phyloP scores from a whole-genome alignment of 1,139 yeast species.

The Pichia sp. region DNA sequence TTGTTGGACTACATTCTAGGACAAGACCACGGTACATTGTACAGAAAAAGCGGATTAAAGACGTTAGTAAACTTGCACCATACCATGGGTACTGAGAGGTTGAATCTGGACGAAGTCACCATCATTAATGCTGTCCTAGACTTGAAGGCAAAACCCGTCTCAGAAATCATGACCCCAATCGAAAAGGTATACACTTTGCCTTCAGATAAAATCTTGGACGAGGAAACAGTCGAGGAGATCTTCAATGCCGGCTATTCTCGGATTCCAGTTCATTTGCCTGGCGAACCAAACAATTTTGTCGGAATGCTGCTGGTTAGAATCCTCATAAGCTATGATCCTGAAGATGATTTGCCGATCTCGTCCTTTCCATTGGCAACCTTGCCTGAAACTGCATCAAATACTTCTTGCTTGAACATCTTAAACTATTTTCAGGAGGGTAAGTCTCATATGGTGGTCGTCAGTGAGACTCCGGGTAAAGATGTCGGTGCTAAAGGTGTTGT shows the following conservation, averaged over 20 bases:
- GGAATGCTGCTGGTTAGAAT: conserved; percentile 95
- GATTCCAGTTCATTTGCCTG: conserved; percentile 91
- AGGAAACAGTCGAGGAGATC: conserved; percentile 79
- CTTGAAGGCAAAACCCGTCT: conserved; percentile 84
- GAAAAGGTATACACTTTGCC: conserved; percentile 86
- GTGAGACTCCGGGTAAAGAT: conserved; percentile 82
- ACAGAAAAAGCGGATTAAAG: conserved; percentile 88
- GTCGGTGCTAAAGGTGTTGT: conserved; percentile 86
- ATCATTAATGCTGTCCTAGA: conserved; percentile 92
- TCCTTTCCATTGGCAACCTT: conserved; percentile 92
- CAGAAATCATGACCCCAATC: conserved; percentile 90
- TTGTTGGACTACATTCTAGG: conserved; percentile 80
- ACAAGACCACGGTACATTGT: conserved; percentile 94
- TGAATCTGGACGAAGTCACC: conserved; percentile 93
- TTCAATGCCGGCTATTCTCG: conserved; percentile 93
- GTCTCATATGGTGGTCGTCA: conserved; percentile 93
- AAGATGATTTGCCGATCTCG: conserved; percentile 88
- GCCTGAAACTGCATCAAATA: conserved; percentile 89
- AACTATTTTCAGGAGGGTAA: conserved; percentile 98
- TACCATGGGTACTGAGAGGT: conserved; percentile 92
- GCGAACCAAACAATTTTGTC: conserved; percentile 83
- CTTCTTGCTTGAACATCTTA: conserved; percentile 88
- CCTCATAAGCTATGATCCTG: conserved; percentile 92
- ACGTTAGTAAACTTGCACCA: conserved; percentile 88
- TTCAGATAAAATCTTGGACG: conserved; percentile 80